Evolutionary conservation across 768 basidiomycete species (phyloP), one percentile per base, ranked within the genome.

Genomic region (Amanita rubescens): DNA sequence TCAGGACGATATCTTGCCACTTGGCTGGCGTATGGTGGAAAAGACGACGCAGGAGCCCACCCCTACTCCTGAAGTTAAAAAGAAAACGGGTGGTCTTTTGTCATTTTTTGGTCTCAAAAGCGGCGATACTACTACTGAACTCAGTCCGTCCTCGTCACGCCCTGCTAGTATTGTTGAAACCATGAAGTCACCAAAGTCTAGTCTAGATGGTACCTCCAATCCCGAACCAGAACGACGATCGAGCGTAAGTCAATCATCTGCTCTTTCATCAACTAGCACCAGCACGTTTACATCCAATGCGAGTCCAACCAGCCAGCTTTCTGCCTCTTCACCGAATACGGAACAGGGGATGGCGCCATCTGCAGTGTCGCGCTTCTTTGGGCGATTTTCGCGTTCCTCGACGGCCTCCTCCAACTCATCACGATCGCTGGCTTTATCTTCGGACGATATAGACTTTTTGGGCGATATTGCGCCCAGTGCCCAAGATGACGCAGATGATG

Each of bases 401-500:
- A 73, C 69, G 44, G 56, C 67, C 3, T 57, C 63, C 24, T 54
- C 71, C 45, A 75, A 59, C 50, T 34, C 70, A 30, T 72, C 73
- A 44, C 76, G 75, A 48, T 82, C 86, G 27, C 65, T 94, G 32
- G 78, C 89, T 11, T 74, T 94, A 15, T 89, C 89, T 14, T 73
- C 79, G 1, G 83, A 89, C 54, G 93, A 95, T 64, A 73, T 95
- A 25, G 85, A 90, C 58, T 94, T 87, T 63, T 74, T 95, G 17
- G 80, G 80, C 32, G 87, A 84, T 63, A 76, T 79, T 52, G 85
- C 79, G 9, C 84, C 85, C 3, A 78, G 76, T 57, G 75, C 74
- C 10, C 63, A 59, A 46, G 79, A 81, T 53, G 74, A 69, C 14
- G 63, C 67, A 15, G 66, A 69, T 27, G 65, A 71, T 11, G 66